These are phyloP conservation scores for Nicotiana paniculata DNA, from an alignment of 257 asterid species.

Conservation along the genomic window DNA sequence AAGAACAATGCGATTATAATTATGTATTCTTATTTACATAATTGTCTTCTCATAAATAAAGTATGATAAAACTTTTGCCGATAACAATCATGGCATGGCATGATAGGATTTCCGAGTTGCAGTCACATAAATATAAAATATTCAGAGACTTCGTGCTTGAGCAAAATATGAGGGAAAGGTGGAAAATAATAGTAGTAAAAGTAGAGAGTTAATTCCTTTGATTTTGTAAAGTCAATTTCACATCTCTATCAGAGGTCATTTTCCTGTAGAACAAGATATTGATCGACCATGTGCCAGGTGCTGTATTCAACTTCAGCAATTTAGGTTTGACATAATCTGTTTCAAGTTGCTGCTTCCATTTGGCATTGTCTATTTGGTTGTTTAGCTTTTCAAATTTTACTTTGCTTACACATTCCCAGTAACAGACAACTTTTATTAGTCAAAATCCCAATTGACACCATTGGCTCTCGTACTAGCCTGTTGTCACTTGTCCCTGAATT, in stretches of 20 bases:
- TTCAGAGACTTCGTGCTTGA: neutral
- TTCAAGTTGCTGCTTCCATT: neutral
- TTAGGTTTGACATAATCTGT: neutral
- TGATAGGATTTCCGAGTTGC: neutral
- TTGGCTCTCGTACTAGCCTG: neutral
- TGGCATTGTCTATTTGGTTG: neutral
- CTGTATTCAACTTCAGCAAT: neutral
- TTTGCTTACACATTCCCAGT: neutral
- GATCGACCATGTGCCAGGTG: neutral
- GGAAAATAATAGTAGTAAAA: neutral
- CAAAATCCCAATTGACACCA: neutral
- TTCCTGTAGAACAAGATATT: neutral
- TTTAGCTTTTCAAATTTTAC: neutral
- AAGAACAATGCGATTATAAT: neutral
- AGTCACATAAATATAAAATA: neutral
- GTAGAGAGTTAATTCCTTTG: neutral
- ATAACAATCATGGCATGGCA: neutral
- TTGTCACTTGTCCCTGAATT: neutral
- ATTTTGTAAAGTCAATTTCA: neutral
- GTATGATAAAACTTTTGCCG: neutral
- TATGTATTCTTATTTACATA: neutral
- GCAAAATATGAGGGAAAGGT: neutral
- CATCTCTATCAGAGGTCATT: neutral
- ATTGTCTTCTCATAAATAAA: neutral
- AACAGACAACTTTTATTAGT: neutral